phyloP scores from a whole-genome alignment of 345 rosid genomes.

The Ailanthus altissimus region DNA sequence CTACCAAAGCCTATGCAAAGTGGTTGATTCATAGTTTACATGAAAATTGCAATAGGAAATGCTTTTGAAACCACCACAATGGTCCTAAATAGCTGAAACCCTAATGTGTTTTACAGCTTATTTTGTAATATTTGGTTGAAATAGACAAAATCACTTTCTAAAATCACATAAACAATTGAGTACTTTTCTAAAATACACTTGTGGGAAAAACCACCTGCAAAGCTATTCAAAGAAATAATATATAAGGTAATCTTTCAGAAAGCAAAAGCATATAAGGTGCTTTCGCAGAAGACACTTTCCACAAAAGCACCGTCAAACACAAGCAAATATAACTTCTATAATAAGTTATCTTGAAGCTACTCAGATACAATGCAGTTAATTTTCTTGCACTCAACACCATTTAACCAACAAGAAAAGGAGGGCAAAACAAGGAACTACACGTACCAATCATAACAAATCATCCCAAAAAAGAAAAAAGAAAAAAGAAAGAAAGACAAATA shows the following conservation, averaged over 20 bases:
- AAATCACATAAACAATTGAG: background rate
- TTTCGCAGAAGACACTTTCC: background rate
- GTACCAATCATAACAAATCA: background rate
- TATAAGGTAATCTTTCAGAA: no score
- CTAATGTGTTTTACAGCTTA: background rate
- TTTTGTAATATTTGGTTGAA: background rate
- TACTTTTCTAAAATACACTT: background rate
- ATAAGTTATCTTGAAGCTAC: background rate
- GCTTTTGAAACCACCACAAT: background rate
- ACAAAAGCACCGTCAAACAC: background rate
- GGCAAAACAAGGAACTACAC: background rate
- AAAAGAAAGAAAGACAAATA: background rate
- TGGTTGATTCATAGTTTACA: background rate
- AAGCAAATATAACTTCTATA: background rate
- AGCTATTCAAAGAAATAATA: background rate
- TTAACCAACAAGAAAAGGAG: background rate
- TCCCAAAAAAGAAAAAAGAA: background rate
- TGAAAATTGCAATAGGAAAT: background rate
- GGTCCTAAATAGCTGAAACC: background rate
- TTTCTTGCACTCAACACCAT: background rate
- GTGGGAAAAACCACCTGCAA: background rate
- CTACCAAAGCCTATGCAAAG: background rate
- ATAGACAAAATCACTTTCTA: background rate
- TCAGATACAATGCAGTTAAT: background rate
- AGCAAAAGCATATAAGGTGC: no score